phyloP scores from a whole-genome alignment of 441 rosid species.

The Brassica hybrid region DNA sequence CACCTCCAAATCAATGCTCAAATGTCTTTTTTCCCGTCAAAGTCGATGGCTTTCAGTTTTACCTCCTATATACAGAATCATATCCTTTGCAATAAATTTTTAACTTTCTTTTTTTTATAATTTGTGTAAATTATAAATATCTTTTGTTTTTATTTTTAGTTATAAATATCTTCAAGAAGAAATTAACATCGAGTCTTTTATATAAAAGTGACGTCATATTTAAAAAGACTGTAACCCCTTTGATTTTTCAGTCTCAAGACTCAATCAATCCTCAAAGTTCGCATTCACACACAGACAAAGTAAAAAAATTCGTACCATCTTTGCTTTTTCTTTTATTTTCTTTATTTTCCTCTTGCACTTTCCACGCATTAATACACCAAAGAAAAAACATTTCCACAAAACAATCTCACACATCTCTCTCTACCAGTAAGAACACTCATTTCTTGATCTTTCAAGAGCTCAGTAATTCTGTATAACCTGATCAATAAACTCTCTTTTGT shows the following conservation, averaged over 20 bases:
- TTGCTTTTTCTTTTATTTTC: slow-evolving; percentile 35
- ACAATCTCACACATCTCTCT: neutral
- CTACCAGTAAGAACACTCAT: neutral
- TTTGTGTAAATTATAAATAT: neutral
- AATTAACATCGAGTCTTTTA: neutral
- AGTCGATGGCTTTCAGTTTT: slow-evolving; percentile 14
- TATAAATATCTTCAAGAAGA: slow-evolving; percentile 7
- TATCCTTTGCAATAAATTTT: neutral
- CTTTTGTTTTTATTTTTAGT: neutral
- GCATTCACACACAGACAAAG: slow-evolving; percentile 37
- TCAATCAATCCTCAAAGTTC: slow-evolving; percentile 41
- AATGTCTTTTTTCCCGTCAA: slow-evolving; percentile 4
- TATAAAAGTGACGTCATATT: slow-evolving; percentile 8
- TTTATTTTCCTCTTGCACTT: slow-evolving; percentile 20
- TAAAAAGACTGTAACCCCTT: slow-evolving; percentile 12
- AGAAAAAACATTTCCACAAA: neutral
- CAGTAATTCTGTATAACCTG: slow-evolving; percentile 1
- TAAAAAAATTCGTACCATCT: slow-evolving; percentile 30
- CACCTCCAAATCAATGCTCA: slow-evolving; percentile 24
- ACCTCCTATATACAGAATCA: neutral
- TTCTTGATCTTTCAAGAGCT: slow-evolving; percentile 28
- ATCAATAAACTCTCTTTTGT: neutral
- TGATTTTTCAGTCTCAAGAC: slow-evolving; percentile 27
- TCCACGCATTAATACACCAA: slow-evolving; percentile 36
- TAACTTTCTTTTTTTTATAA: neutral